A percentile compares a stretch with the other conserved stretches of the same genome.
Conservation (phyloP, 2,329 filamentous ascomycete species). For the Pseudocercospora pini-densiflorae region DNA sequence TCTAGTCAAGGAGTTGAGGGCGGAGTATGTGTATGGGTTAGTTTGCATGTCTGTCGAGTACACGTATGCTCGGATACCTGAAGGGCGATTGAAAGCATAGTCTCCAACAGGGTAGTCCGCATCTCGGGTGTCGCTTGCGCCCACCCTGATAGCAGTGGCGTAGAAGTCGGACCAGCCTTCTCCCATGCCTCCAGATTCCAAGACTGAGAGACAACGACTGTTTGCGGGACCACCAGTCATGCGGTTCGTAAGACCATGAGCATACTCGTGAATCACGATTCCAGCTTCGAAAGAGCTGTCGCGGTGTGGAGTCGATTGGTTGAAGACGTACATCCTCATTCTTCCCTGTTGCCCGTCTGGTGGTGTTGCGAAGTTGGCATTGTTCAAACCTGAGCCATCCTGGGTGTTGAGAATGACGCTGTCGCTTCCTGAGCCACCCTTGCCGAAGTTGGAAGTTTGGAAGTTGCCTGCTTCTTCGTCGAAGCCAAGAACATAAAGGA, state of each 20-base stretch:
- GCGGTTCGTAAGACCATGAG: constrained; percentile 58
- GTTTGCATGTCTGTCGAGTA: constrained; percentile 57
- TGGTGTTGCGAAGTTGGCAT: constrained; percentile 62
- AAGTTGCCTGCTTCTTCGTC: constrained; percentile 65
- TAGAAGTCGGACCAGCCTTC: constrained; percentile 64
- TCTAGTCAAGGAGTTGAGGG: constrained; percentile 44
- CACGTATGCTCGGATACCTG: constrained; percentile 55
- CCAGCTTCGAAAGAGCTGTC: constrained; percentile 64
- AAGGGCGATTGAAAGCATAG: constrained; percentile 53
- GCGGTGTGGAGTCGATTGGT: constrained; percentile 51
- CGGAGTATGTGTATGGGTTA: constrained; percentile 58
- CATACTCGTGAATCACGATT: constrained; percentile 65
- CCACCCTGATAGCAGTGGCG: constrained; percentile 56
- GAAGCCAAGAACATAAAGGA: constrained; percentile 63
- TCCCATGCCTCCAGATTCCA: constrained; percentile 62
- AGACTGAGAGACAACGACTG: constrained; percentile 51
- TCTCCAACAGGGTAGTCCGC: constrained; percentile 56
- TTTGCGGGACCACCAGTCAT: constrained; percentile 64
- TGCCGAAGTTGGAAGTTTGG: constrained; percentile 60
- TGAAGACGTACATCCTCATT: constrained; percentile 67
- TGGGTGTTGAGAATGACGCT: constrained; percentile 62
- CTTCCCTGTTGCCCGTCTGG: constrained; percentile 56
- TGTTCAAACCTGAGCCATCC: constrained; percentile 60
- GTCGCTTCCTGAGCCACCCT: constrained; percentile 58
- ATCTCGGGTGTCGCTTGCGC: constrained; percentile 50